Base-by-base conservation (phyloP, 768 basidiomycete genomes). In the Podaxis carcinomalis region DNA sequence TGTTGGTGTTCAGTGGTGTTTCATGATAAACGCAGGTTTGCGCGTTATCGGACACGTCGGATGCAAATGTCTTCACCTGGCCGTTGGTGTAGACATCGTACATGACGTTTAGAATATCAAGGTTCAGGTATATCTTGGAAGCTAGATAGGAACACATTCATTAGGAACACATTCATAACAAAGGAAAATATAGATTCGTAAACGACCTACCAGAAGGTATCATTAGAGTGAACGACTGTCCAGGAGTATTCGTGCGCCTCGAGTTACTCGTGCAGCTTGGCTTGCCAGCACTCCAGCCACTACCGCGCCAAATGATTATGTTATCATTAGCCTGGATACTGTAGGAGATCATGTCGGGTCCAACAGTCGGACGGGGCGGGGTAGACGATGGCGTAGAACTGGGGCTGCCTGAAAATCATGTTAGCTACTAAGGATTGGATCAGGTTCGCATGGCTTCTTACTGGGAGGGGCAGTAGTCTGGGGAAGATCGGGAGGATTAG, bases 61-160 rank as follows among this genome's bases (percentile, higher is more conserved):
- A 14, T 11, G 46, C 27, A 47, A 57, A 49, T 28, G n/a, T 50
- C 35, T 28, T 49, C 6, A 9, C 25, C 16, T 23, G 46, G 13
- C 39, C 59, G 19, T 59, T 53, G 5, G 53, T 25, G 51, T 59
- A 59, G n/a, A 59, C 40, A 27, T 52, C 40, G 40, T 59, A 59
- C 16, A 11, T 10, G 28, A 46, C 42, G 21, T 44, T 52, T 19
- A 53, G 23, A 27, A n/a, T 7, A n/a, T 59, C 59, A 21, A 59
- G 1, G 59, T 46, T 59, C 16, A 53, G 59, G 16, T 53, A 59
- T 21, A 59, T 32, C 11, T 25, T 19, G 6, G 51, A 21, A 10
- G 59, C 59, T 53, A 23, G 10, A 16, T 11, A 32, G 10, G 11
- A 35, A 23, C 44, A 13, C 14, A 9, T 14, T 19, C 35, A 28